Evolutionary conservation across 2,329 filamentous ascomycete genomes (phyloP), one percentile per base, ranked within the genome.

Genomic region (Thelonectria blattea): DNA sequence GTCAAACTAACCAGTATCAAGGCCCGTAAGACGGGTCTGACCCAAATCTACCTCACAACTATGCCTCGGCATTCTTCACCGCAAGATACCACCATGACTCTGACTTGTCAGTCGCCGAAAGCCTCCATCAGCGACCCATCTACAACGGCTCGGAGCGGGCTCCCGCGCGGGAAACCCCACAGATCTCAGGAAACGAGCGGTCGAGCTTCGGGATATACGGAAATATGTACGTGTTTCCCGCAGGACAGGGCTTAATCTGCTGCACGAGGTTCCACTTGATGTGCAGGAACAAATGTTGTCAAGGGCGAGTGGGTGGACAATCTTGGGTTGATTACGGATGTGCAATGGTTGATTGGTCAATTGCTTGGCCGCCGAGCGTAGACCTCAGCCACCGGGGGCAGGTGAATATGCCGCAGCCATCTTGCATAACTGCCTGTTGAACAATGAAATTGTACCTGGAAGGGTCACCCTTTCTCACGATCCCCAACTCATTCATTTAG

Each of bases 121-220:
- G 2, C 11, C 12, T 5, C 11, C 34, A 11, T 37, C 11, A 15
- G 6, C 12, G 34, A 14, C 24, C 42, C 22, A 52, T 24, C 20
- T 20, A 12, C 22, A 12, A 3, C 39, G 39, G 34, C n/a, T 43
- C 10, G n/a, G 9, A 52, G 50, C 42, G 50, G 50, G 50, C 50
- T 52, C 50, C 50, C 50, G 50, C 50, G 50, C 50, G 50, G 50
- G 39, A 52, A 30, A 20, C 37, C 15, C 50, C 50, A 52, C 50
- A 43, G 17, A 12, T 12, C 17, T n/a, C 17, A 22, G 30, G 37
- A 12, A 30, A 32, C 34, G 8, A 6, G 4, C n/a, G n/a, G 14
- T 15, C 27, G 14, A 32, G 7, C 3, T 7, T 34, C 17, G 32
- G 24, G 51, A 45, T 45, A 53, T 53, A 53, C 51, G 51, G 51